Evolutionary conservation across 345 rosid genomes (phyloP), one percentile per base, ranked within the genome.

Genomic region (Eucalyptus tenuipes): DNA sequence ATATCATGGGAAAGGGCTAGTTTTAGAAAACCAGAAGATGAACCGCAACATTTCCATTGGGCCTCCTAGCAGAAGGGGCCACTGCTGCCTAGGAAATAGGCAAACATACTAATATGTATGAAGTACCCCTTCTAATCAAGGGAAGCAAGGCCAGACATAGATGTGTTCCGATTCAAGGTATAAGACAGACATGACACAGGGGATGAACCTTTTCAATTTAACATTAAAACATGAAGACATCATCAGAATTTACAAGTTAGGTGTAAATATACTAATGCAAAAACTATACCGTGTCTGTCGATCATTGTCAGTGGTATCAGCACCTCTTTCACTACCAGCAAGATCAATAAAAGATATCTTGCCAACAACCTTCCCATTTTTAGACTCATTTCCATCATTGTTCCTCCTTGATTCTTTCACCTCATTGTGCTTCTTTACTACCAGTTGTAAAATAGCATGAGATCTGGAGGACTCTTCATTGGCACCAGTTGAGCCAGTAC

Each of bases 301-400:
- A 89, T 98, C 99, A 93, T 95, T 98, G 88, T 98, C 99, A 53
- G 98, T 98, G 92, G 99, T 98, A 90, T 97, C 99, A 55, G 99
- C 99, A 90, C 99, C 99, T 91, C 99, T 94, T 93, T 98, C 99
- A 88, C 99, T 98, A 71, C 99, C 99, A 91, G 98, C 99, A 93
- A 98, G 99, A 93, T 98, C 99, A 89, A 98, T 98, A 92, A 98
- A 98, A 86, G 99, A 98, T 87, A 98, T 96, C 93, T 98, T 97
- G 84, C 99, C 99, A 47, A 98, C 96, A 88, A 97, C 93, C 92
- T 95, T 98, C 90, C 96, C 99, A 42, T 87, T 91, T 89, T 90
- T 93, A 84, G 96, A 89, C 87, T 97, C 99, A 91, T 95, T 96
- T 85, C 88, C 95, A 88, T 98, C 98, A 89, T 90, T 96, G 91